Percentiles rank a stretch among this genome's conserved stretches.
phyloP scores from a whole-genome alignment of 177 flowering plant species.

The Tripterygium wilfordii region DNA sequence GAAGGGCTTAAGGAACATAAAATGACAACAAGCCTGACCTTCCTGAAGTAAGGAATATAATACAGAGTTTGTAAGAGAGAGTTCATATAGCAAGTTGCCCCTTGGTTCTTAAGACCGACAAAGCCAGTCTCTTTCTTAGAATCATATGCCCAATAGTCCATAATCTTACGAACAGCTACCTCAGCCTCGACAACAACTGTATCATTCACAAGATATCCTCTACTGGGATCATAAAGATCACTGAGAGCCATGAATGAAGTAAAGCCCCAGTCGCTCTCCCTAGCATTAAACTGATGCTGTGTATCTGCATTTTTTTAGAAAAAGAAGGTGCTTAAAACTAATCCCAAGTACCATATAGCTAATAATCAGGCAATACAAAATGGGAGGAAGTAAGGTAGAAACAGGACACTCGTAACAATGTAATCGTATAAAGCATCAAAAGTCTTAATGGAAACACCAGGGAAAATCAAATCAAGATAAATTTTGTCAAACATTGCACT shows the following conservation, averaged over 20 bases:
- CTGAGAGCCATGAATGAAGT: slow-evolving; percentile 80
- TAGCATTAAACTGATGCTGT: slow-evolving; percentile 67
- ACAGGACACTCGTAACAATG: too few species aligned
- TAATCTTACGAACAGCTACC: slow-evolving; percentile 65
- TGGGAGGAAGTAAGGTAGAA: too few species aligned
- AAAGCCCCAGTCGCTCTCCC: slow-evolving; percentile 76
- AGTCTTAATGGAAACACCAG: too few species aligned
- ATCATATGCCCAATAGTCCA: slow-evolving; percentile 78
- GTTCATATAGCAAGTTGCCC: slow-evolving; percentile 92
- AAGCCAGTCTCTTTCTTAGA: slow-evolving; percentile 87
- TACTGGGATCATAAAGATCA: slow-evolving; percentile 63
- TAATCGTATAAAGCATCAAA: too few species aligned
- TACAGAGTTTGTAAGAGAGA: slow-evolving; percentile 75
- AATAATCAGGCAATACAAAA: too few species aligned
- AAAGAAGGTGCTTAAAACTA: too few species aligned
- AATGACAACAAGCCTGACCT: slow-evolving; percentile 29
- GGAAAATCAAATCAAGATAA: too few species aligned
- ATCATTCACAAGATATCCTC: slow-evolving; percentile 72
- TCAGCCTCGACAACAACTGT: slow-evolving; percentile 63
- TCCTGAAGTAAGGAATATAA: slow-evolving; percentile 79
- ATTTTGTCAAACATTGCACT: too few species aligned
- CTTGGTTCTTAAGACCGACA: slow-evolving; percentile 87
- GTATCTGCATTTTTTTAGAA: slow-evolving; percentile 43
- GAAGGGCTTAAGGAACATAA: not conserved
- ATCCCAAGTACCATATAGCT: slow-evolving; percentile 65